Evolutionary conservation across 2,329 filamentous ascomycete species (phyloP).

Genomic region (Cladosporium sp.): DNA sequence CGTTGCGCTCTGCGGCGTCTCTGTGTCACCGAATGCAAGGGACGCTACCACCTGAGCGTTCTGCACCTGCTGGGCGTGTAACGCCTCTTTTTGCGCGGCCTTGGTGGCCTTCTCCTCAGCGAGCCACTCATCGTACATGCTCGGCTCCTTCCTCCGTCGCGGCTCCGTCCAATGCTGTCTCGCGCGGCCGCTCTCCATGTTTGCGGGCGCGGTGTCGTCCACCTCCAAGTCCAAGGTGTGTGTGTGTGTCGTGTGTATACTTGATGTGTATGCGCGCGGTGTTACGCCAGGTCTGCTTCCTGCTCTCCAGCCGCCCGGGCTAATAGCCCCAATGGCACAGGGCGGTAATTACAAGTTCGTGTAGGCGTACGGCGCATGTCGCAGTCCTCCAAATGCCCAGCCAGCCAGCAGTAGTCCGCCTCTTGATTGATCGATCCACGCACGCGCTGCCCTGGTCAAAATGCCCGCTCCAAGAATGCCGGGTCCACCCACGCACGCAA

Average conservation of each 20-base stretch:
- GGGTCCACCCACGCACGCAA: not conserved
- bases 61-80: conserved; percentile 9
- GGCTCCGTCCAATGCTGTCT: conserved; percentile 21
- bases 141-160: conserved; percentile 32
- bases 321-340: conserved; percentile 15
- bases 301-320: conserved; percentile 16
- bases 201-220: not conserved
- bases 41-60: conserved; percentile 12
- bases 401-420: not conserved
- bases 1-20: not conserved
- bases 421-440: conserved; percentile 3
- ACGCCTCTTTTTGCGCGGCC: conserved; percentile 10
- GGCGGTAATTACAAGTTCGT: not conserved
- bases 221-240: conserved; percentile 1
- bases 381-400: conserved; percentile 1
- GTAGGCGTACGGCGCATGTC: conserved; percentile 13
- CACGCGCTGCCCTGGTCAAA: not conserved
- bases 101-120: conserved; percentile 26
- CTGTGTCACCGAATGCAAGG: conserved; percentile 15
- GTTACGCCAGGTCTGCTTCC: not conserved
- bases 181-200: conserved; percentile 14
- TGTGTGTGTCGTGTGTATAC: not conserved
- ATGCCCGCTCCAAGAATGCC: not conserved
- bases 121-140: conserved; percentile 36
- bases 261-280: not conserved